Base-by-base conservation (phyloP, 1,284 basidiomycete species). In the Malassezia psittaci region DNA sequence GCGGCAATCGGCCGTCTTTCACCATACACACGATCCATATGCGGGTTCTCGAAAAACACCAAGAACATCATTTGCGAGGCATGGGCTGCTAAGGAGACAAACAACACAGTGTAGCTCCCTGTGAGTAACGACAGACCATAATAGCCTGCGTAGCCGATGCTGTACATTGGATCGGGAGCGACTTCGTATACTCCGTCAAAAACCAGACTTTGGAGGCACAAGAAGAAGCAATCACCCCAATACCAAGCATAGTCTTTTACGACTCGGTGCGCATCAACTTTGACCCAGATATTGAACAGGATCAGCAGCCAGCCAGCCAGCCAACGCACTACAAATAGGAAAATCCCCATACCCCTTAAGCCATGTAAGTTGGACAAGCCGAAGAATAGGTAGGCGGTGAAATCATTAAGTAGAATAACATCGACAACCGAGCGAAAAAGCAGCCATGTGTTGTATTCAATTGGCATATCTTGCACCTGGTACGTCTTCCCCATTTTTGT, bases 101-200 rank as follows among this genome's bases (percentile, higher is more conserved):
- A 96, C 9, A 98, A 79, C 2, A 96, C 89, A 0, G 86, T 81
- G 71, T 96, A 94, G 77, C 87, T 86, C 19, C 88, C 89, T 35
- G 83, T 81, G 54, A 91, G 85, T 52, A 89, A 79, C 3, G 85
- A 93, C n/a, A 96, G 80, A 18, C 94, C 94, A 69, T 98, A 98
- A 75, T 96, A 96, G 4, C 76, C 75, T 7, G 74, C 66, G 51
- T 73, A 71, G 5, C 67, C 93, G 59, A 96, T 90, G 49, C 87
- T 89, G 74, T 91, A 91, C 88, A 90, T 90, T 0, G 88, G 88
- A 69, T 90, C 88, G 0, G 65, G 87, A 4, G 86, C 86, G 47
- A 89, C 80, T 72, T 96, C 91, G 69, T 96, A 96, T 8, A 98
- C 93, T 8, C 94, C 94, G 74, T 98, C 91, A 73, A 98, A 98